Percentiles rank a stretch among this genome's conserved stretches.
phyloP scores from a whole-genome alignment of 331 rosid genomes.

The Erythrophleum ivorense region DNA sequence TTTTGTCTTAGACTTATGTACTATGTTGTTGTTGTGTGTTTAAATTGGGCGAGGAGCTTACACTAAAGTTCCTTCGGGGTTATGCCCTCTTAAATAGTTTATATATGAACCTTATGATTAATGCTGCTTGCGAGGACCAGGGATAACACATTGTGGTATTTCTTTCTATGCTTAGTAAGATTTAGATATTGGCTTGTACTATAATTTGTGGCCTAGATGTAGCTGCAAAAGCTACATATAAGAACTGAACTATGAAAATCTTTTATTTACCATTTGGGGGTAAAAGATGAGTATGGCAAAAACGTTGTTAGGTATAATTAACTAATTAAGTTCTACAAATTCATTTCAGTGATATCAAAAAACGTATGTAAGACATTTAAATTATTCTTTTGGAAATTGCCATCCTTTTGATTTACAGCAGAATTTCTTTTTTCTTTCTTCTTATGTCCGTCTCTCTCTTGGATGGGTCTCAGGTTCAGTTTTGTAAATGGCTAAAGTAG shows the following conservation, averaged over 20 bases:
- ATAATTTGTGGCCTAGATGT: conserved; percentile 12
- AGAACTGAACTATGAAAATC: conserved; percentile 7
- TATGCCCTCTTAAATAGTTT: conserved; percentile 1
- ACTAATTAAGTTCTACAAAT: background rate
- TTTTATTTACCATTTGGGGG: conserved; percentile 18
- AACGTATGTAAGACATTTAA: background rate
- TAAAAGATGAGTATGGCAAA: background rate
- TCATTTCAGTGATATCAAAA: conserved; percentile 23
- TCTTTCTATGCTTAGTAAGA: background rate
- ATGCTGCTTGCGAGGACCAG: background rate
- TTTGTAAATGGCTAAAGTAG: conserved; percentile 71
- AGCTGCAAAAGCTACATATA: conserved; percentile 13
- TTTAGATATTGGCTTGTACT: too few species aligned
- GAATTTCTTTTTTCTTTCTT: background rate
- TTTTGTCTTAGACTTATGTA: conserved; percentile 12
- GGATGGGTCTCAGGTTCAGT: conserved; percentile 41
- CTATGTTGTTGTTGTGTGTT: conserved; percentile 6
- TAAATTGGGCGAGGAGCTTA: conserved; percentile 14
- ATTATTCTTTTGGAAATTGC: conserved; percentile 19
- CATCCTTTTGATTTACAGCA: conserved; percentile 7
- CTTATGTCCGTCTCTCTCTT: background rate
- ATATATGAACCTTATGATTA: conserved; percentile 15
- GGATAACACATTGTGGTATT: background rate
- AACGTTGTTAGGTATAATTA: background rate
- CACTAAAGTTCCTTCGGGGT: conserved; percentile 6